These are phyloP conservation scores for Capsicum chinense DNA, from an alignment of 257 asterid genomes.

Conservation along the genomic window DNA sequence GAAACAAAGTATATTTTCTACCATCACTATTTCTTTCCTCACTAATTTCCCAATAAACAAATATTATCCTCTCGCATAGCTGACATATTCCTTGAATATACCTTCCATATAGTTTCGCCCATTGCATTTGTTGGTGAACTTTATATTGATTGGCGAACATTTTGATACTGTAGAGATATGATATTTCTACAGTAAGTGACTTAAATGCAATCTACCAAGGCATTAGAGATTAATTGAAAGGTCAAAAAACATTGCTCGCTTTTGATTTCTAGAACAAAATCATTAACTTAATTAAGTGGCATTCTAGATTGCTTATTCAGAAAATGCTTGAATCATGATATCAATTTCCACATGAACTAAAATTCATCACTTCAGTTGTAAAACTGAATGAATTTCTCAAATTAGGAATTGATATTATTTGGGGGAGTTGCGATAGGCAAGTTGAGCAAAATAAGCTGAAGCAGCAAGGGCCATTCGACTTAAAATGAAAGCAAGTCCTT, in stretches of 20 bases:
- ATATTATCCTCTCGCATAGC: neutral
- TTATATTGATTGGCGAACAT: neutral
- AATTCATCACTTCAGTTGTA: constrained; percentile 13
- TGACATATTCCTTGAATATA: neutral
- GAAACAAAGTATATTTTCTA: neutral
- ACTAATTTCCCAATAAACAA: neutral
- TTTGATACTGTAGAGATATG: constrained; percentile 12
- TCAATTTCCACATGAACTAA: constrained; percentile 17
- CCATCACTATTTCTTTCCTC: neutral
- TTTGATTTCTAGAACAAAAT: neutral
- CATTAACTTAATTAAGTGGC: neutral
- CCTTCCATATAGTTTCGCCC: neutral
- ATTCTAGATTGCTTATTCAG: neutral
- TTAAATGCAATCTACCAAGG: constrained; percentile 3
- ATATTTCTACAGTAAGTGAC: neutral
- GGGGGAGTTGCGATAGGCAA: neutral
- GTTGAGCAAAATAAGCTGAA: neutral
- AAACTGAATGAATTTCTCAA: neutral
- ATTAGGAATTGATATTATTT: neutral
- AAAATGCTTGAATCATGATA: constrained; percentile 15
- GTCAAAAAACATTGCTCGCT: neutral
- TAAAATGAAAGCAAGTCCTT: neutral
- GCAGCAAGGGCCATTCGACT: neutral
- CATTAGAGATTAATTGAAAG: neutral
- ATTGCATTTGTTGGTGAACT: neutral